A percentile compares a stretch with the other conserved stretches of the same genome.
Evolutionary conservation across 2,329 filamentous ascomycete genomes (phyloP).

Genomic region (Xylaria sp.): DNA sequence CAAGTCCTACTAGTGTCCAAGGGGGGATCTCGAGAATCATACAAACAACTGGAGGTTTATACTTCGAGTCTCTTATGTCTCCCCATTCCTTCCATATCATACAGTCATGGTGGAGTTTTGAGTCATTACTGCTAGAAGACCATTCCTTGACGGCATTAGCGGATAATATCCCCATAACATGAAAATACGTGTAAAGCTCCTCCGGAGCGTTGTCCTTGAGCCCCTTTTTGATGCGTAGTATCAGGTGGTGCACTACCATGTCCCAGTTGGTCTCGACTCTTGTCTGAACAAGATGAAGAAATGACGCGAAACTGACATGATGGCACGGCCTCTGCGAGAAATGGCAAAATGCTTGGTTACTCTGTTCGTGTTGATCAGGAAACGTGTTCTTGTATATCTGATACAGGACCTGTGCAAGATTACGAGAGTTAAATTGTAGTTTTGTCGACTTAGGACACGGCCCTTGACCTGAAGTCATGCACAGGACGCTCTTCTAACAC

Average conservation of each 20-base stretch:
- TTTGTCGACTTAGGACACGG: neutral
- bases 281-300: slow-evolving; percentile 36
- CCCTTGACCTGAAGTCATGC: neutral
- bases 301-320: slow-evolving; percentile 29
- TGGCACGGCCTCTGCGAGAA: slow-evolving; percentile 23
- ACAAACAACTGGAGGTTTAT: slow-evolving; percentile 38
- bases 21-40: slow-evolving; percentile 40
- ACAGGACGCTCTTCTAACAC: slow-evolving; percentile 33
- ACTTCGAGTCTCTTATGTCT: slow-evolving; percentile 33
- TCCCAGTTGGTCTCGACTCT: slow-evolving; percentile 50
- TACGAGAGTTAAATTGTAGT: slow-evolving; percentile 23
- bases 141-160: slow-evolving; percentile 1
- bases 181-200: slow-evolving; percentile 43
- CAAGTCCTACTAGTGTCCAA: slow-evolving; percentile 24
- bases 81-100: slow-evolving; percentile 3
- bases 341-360: neutral
- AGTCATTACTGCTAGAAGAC: neutral
- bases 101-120: neutral
- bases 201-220: slow-evolving; percentile 15
- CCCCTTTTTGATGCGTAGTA: slow-evolving; percentile 50
- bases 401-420: slow-evolving; percentile 30
- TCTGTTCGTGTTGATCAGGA: slow-evolving; percentile 5
- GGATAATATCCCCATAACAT: slow-evolving; percentile 50
- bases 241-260: slow-evolving; percentile 44
- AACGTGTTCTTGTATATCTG: slow-evolving; percentile 36